Evolutionary conservation across 2,329 filamentous ascomycete genomes (phyloP).

Genomic region (Fusarium sp.): DNA sequence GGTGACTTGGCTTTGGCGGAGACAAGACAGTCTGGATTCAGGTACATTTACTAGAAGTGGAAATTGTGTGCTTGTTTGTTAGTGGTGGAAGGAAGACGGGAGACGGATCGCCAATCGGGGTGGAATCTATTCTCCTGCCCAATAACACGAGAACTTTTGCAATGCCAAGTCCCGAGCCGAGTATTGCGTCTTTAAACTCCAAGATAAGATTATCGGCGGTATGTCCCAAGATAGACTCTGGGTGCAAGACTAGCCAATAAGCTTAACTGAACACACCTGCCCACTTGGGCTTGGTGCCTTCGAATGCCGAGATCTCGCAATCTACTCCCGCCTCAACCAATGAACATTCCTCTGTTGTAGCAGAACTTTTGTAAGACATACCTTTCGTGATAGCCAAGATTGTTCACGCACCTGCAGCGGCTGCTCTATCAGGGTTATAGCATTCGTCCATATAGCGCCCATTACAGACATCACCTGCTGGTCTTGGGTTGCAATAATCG

Average conservation of each 20-base stretch:
- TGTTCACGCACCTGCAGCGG: neutral
- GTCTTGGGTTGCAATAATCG: neutral
- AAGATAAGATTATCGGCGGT: constrained; percentile 27
- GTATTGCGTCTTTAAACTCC: constrained; percentile 18
- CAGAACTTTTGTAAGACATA: constrained; percentile 26
- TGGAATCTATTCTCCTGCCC: constrained; percentile 2
- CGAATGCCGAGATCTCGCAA: neutral
- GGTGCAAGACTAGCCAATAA: constrained; percentile 8
- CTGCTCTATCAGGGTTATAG: neutral
- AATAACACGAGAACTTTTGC: constrained; percentile 5
- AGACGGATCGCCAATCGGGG: neutral
- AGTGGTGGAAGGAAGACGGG: neutral
- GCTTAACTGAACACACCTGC: constrained; percentile 15
- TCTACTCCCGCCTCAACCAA: neutral
- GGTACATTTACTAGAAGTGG: constrained; percentile 31
- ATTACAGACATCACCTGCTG: neutral
- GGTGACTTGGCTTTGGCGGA: neutral
- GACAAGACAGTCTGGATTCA: constrained; percentile 11
- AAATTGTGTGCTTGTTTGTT: neutral
- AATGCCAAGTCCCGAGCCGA: constrained; percentile 1
- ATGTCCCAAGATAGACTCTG: neutral
- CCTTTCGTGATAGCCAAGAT: neutral
- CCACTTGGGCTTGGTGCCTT: constrained; percentile 9
- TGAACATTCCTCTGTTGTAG: fast-evolving
- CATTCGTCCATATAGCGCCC: neutral